Base-by-base conservation (phyloP, 495 filamentous ascomycete genomes). In the Hypoxylon perforatum region DNA sequence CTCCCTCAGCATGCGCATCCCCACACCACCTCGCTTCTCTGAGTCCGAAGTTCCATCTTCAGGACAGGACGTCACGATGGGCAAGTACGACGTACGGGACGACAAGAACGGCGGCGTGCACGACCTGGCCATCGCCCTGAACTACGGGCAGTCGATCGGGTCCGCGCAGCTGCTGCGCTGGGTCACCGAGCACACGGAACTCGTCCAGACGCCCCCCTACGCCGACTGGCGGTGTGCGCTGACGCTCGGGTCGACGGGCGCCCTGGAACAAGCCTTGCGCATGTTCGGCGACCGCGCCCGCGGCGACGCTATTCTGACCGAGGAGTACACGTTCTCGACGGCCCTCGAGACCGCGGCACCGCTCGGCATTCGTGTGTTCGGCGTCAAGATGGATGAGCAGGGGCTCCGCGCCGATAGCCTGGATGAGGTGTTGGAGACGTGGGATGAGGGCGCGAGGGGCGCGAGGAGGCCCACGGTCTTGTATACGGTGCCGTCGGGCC, bases 161-260 rank as follows among this genome's bases (percentile, higher is more conserved):
- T 85, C 92, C 28, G 90, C 94, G 1, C 95, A 97, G 77, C 74
- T 99, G 69, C 80, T 96, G 30, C 85, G 95, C 35, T 99, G 91
- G 73, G 82, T 96, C 39, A 96, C 92, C 0, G 95, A 98, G 79
- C 95, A 99, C 76, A 96, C 93, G 0, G 95, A 95, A 78, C 82
- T 94, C 36, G 83, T 91, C 18, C 86, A 90, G 71, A 75, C 84
- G 59, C 91, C 91, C 2, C 90, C 89, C 2, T 97, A 97, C 75
- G 77, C 82, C 23, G 93, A 98, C 79, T 98, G 94, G 94, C 78
- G 84, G 56, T 91, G 88, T 70, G 84, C 84, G 46, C 73, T 95
- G 75, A 91, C 87, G 4, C 82, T 91, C 39, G 94, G 94, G 33
- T 91, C 84, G 74, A 97, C 94, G 4, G 90, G 84, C 11, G 87